phyloP scores from a whole-genome alignment of 2,329 filamentous ascomycete species.

The Colletotrichum cereale region DNA sequence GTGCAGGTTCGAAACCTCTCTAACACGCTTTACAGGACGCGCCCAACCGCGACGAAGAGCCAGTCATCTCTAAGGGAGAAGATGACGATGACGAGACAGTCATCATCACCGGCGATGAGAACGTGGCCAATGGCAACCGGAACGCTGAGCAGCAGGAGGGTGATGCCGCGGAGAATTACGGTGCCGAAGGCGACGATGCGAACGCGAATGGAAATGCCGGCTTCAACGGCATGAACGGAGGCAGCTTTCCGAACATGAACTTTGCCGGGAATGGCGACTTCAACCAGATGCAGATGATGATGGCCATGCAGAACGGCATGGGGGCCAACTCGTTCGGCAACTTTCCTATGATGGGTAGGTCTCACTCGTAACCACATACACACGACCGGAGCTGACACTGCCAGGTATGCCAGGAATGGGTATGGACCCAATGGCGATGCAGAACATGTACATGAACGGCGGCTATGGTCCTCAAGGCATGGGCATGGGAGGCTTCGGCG shows the following conservation, averaged over 20 bases:
- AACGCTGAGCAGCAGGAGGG: constrained; percentile 31
- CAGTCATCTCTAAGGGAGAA: constrained; percentile 31
- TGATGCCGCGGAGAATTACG: constrained; percentile 40
- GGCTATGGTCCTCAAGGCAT: constrained; percentile 80
- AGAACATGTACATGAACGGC: constrained; percentile 84
- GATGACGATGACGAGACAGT: constrained; percentile 36
- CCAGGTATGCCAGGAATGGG: constrained; percentile 84
- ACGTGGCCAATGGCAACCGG: constrained; percentile 24
- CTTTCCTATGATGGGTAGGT: constrained; percentile 90
- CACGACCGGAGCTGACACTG: constrained; percentile 46
- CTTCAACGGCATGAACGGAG: constrained; percentile 57
- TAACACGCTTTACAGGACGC: constrained; percentile 25
- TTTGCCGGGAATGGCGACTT: constrained; percentile 72
- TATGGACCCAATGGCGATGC: constrained; percentile 85
- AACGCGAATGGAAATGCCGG: constrained; percentile 49
- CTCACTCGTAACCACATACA: background rate
- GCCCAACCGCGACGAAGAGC: constrained; percentile 14
- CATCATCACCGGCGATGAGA: constrained; percentile 37
- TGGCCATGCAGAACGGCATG: constrained; percentile 80
- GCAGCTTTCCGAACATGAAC: constrained; percentile 68
- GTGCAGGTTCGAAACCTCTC: background rate
- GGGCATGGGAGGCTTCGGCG: constrained; percentile 83
- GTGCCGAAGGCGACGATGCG: constrained; percentile 43
- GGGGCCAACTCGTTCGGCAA: constrained; percentile 65
- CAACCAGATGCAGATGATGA: constrained; percentile 85